These are phyloP conservation scores for Penstemon newberryi DNA, from an alignment of 257 asterid species.

Conservation along the genomic window DNA sequence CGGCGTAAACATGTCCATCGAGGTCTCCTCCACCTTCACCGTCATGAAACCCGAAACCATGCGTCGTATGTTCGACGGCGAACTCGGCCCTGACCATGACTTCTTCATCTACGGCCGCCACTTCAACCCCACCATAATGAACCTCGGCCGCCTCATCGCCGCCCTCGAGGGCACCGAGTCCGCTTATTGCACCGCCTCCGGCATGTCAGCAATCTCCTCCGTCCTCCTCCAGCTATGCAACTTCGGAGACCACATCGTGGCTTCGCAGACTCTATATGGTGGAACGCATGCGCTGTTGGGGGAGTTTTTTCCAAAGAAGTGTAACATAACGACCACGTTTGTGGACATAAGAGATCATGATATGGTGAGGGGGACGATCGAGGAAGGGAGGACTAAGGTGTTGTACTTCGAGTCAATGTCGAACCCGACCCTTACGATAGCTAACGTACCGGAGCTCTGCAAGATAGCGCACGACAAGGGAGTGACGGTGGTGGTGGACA, in stretches of 20 bases:
- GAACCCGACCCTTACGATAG: constrained; percentile 80
- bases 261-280: constrained; percentile 75
- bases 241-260: constrained; percentile 90
- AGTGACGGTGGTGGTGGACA: constrained; percentile 78
- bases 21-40: constrained; percentile 97
- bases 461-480: constrained; percentile 87
- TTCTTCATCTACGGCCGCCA: constrained; percentile 95
- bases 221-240: constrained; percentile 85
- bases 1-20: constrained; percentile 98
- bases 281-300: constrained; percentile 89
- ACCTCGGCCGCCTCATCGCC: constrained; percentile 86
- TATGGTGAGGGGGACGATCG: constrained; percentile 57
- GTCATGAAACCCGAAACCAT: constrained; percentile 97
- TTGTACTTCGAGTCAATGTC: constrained; percentile 77
- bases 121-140: constrained; percentile 93
- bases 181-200: constrained; percentile 94
- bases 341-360: constrained; percentile 66
- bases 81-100: constrained; percentile 89
- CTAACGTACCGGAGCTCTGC: constrained; percentile 79
- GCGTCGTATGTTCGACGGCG: constrained; percentile 96
- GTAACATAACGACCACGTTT: constrained; percentile 80
- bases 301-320: constrained; percentile 75
- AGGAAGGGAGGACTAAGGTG: constrained; percentile 68
- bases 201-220: constrained; percentile 92
- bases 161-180: constrained; percentile 95